Evolutionary conservation across 2,329 filamentous ascomycete genomes (phyloP).

Genomic region (Aspergillus sclerotialis): DNA sequence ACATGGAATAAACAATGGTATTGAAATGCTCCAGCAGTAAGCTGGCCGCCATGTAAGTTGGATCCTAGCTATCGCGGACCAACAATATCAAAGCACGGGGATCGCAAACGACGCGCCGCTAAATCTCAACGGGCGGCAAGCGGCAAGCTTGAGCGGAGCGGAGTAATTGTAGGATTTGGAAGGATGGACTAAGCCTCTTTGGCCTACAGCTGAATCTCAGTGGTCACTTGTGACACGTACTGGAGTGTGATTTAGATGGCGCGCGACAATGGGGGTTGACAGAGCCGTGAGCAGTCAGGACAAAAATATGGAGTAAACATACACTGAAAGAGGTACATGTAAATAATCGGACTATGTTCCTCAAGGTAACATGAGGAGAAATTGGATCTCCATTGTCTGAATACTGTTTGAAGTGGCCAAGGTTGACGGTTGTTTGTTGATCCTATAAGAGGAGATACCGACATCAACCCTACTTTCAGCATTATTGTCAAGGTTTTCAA

Average conservation of each 20-base stretch:
- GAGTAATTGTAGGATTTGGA: background rate
- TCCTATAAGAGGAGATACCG: too few relatives aligned
- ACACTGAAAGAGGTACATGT: too few relatives aligned
- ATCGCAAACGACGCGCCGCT: background rate
- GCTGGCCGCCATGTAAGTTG: background rate
- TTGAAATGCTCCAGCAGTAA: background rate
- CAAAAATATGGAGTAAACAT: too few relatives aligned
- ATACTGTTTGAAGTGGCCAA: too few relatives aligned
- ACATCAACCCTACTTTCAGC: too few relatives aligned
- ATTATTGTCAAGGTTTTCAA: too few relatives aligned
- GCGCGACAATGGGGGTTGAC: constrained; percentile 16
- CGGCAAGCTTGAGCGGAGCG: background rate
- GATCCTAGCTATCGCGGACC: background rate
- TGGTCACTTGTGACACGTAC: background rate
- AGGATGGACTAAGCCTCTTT: background rate
- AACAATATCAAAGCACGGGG: background rate
- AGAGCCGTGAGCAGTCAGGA: too few relatives aligned
- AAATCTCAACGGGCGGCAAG: background rate
- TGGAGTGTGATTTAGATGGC: constrained; percentile 9
- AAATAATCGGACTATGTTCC: too few relatives aligned
- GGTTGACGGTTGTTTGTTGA: too few relatives aligned
- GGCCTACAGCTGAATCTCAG: background rate
- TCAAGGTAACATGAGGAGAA: too few relatives aligned
- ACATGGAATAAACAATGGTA: background rate
- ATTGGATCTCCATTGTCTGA: too few relatives aligned